Evolutionary conservation across 305 asterid genomes (phyloP).

Genomic region (Fraxinus dipetala): DNA sequence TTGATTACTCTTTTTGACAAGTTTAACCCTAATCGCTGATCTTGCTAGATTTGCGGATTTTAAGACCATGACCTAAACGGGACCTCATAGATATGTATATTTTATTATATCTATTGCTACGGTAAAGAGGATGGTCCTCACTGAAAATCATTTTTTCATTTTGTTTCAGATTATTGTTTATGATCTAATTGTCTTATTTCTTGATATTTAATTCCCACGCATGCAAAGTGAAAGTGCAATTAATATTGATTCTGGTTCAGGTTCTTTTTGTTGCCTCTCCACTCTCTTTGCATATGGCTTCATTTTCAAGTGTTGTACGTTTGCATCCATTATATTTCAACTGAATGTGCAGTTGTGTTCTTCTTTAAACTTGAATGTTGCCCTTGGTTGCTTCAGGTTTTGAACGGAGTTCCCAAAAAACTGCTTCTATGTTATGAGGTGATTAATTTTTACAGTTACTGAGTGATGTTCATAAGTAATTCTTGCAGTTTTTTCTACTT

Average conservation of each 20-base stretch:
- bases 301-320: background rate
- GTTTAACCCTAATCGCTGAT: background rate
- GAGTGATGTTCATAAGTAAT: background rate
- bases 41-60: background rate
- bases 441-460: background rate
- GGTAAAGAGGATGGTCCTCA: constrained; percentile 12
- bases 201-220: constrained; percentile 3
- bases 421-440: background rate
- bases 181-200: background rate
- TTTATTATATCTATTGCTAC: background rate
- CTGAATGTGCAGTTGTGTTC: background rate
- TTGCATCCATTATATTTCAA: background rate
- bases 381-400: background rate
- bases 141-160: background rate
- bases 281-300: background rate
- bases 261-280: background rate
- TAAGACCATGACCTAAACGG: constrained; percentile 4
- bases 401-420: background rate
- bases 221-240: background rate
- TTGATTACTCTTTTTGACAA: constrained; percentile 1
- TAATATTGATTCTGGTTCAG: background rate
- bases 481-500: background rate
- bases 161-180: background rate
- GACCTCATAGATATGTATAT: background rate
- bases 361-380: background rate